Percentiles rank a stretch among this genome's conserved stretches.
These are phyloP conservation scores for Penicillium sp. DNA, from an alignment of 2,329 filamentous ascomycete genomes.

Conservation along the genomic window DNA sequence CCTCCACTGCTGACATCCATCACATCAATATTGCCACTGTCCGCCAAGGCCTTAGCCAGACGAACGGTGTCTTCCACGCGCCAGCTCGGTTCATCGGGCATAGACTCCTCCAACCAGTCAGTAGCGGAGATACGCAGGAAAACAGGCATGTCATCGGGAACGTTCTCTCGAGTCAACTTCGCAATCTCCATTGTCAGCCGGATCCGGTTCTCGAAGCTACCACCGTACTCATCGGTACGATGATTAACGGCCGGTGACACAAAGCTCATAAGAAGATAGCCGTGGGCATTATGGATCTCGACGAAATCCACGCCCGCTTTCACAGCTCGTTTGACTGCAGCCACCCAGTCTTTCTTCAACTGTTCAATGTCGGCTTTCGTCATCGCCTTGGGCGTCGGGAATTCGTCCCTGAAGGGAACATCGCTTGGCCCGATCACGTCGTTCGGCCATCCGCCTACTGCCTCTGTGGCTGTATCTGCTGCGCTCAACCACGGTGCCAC, in stretches of 20 bases:
- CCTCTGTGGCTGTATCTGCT: slow-evolving; percentile 45
- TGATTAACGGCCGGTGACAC: slow-evolving; percentile 69
- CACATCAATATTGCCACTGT: slow-evolving; percentile 70
- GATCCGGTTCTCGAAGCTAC: slow-evolving; percentile 62
- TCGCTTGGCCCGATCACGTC: slow-evolving; percentile 59
- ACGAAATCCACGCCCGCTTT: slow-evolving; percentile 74
- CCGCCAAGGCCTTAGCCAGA: slow-evolving; percentile 67
- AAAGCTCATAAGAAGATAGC: slow-evolving; percentile 73
- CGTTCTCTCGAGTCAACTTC: slow-evolving; percentile 60
- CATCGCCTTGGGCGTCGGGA: slow-evolving; percentile 66
- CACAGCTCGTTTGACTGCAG: slow-evolving; percentile 60
- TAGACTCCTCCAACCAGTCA: slow-evolving; percentile 69
- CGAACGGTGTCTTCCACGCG: slow-evolving; percentile 62
- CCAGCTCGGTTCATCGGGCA: slow-evolving; percentile 63
- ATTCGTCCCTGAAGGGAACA: slow-evolving; percentile 62
- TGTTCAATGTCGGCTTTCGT: slow-evolving; percentile 66
- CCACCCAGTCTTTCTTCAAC: slow-evolving; percentile 63
- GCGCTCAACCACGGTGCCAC: slow-evolving; percentile 52
- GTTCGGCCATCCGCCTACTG: slow-evolving; percentile 56
- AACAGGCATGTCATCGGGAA: slow-evolving; percentile 68
- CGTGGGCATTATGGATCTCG: slow-evolving; percentile 79
- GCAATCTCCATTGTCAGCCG: slow-evolving; percentile 68
- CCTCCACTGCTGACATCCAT: slow-evolving; percentile 80
- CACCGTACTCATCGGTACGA: slow-evolving; percentile 59
- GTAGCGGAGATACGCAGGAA: slow-evolving; percentile 73